Evolutionary conservation across 2,329 filamentous ascomycete genomes (phyloP), one percentile per base, ranked within the genome.

Genomic region (Madurella fahalii): DNA sequence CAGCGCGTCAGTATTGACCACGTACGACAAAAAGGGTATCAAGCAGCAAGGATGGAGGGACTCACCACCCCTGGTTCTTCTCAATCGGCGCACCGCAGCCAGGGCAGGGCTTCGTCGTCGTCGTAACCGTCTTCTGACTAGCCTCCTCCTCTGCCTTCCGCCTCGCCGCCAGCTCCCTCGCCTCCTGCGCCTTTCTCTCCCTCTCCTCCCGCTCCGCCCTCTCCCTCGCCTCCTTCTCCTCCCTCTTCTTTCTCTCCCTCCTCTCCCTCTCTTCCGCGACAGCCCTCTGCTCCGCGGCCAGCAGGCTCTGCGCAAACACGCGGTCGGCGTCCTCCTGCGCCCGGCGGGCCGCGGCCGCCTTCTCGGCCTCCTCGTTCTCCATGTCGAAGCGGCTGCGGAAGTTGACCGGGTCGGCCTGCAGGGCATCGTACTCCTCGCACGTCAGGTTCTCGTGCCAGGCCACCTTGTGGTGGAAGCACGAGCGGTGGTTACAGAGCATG

Each of bases 251-350:
- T 63, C 16, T 60, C 53, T 15, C 58, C 57, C 40, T 62, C 63
- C 49, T 60, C 49, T n/a, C 55, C 57, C 49, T 64, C 46, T 53
- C 39, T 44, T 43, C 42, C 2, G 41, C 43, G 20, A 40, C 18
- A 2, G 12, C 45, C 25, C 39, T 40, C 47, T 48, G 34, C 34
- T 71, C 68, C 46, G 69, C 64, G 0, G 67, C 67, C 25, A 67
- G 45, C 4, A 72, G 54, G 1, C 65, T 66, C 46, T 65, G 65
- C 1, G 70, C 68, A 51, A 73, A 67, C 12, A 57, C 63, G n/a
- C 65, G 63, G 37, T 77, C 74, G 2, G 75, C 69, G 11, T 77
- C 75, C 8, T 78, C 71, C 18, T 81, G 74, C 9, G 74, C 77
- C 40, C 71, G 70, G n/a, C 73, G 73, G 16, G 72, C 69, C 12